These are phyloP conservation scores for Trypanosoma platydactyli DNA, from an alignment of 208 protist species.

Conservation along the genomic window DNA sequence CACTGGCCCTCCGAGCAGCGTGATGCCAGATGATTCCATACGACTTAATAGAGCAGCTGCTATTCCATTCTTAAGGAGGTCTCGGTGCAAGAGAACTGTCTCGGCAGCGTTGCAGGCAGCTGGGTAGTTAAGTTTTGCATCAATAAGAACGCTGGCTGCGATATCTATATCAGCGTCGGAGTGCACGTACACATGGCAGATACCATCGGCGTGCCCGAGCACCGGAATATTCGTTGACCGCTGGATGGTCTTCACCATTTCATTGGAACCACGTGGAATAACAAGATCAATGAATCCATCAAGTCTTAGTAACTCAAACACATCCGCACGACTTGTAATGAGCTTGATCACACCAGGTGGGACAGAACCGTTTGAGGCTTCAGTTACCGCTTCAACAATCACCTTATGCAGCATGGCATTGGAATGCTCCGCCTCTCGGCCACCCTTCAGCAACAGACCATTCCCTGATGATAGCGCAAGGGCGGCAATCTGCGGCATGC, in stretches of 20 bases:
- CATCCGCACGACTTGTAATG: conserved; percentile 47
- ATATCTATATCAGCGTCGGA: conserved; percentile 61
- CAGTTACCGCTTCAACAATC: conserved; percentile 46
- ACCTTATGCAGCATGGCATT: conserved; percentile 56
- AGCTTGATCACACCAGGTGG: conserved; percentile 51
- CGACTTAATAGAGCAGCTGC: conserved; percentile 36
- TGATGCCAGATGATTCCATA: conserved; percentile 52
- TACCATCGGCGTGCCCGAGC: conserved; percentile 94
- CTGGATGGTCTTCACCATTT: conserved; percentile 89
- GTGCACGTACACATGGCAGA: conserved; percentile 94
- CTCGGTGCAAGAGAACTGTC: conserved; percentile 88
- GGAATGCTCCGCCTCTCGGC: conserved; percentile 69
- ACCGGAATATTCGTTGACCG: conserved; percentile 88
- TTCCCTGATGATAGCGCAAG: conserved; percentile 86
- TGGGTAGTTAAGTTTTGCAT: conserved; percentile 94
- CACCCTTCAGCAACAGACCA: conserved; percentile 89
- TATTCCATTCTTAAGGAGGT: conserved; percentile 27
- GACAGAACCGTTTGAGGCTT: conserved; percentile 33
- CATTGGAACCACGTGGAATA: conserved; percentile 90
- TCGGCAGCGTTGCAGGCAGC: conserved; percentile 94
- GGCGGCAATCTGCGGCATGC: conserved; percentile 75
- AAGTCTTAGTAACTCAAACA: conserved; percentile 47
- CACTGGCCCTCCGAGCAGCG: conserved; percentile 45
- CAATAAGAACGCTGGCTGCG: conserved; percentile 62
- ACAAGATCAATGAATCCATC: conserved; percentile 91